These are phyloP conservation scores for Simplicillium aogashimaense DNA, from an alignment of 2,329 filamentous ascomycete species.

Conservation along the genomic window DNA sequence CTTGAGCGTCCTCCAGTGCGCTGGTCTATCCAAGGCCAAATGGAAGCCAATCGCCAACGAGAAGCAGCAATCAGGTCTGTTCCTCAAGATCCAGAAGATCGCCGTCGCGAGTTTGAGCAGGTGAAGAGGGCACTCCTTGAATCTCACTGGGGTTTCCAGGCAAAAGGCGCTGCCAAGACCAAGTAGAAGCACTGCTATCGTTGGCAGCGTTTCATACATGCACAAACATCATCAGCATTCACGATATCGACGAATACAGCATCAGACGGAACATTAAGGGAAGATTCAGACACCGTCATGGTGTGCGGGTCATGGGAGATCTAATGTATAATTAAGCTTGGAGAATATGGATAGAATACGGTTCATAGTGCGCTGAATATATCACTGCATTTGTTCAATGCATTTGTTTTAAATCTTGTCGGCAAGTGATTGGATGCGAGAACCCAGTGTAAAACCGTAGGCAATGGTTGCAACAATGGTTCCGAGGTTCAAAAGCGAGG, in stretches of 20 bases:
- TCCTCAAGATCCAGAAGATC: constrained; percentile 19
- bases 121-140: neutral
- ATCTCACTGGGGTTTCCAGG: no score
- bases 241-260: no score
- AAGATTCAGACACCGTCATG: no score
- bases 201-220: constrained; percentile 1
- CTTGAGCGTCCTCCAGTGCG: constrained; percentile 31
- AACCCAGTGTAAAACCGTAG: constrained; percentile 69
- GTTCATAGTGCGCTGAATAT: neutral
- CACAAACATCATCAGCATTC: no score
- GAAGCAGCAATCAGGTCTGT: constrained; percentile 10
- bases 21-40: constrained; percentile 27
- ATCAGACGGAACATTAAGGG: no score
- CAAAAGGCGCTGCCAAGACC: no score
- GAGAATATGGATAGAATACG: neutral
- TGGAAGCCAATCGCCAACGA: constrained; percentile 20
- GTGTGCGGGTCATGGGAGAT: no score
- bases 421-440: constrained; percentile 40
- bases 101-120: constrained; percentile 15
- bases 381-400: neutral
- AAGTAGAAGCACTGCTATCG: neutral
- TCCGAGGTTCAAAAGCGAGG: constrained; percentile 67
- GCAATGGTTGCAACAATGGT: constrained; percentile 59
- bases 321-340: no score
- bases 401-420: neutral